Percentiles rank a stretch among this genome's conserved stretches.
Conservation (phyloP, 805 yeast species). For the Tetrapisispora nanseiensis region DNA sequence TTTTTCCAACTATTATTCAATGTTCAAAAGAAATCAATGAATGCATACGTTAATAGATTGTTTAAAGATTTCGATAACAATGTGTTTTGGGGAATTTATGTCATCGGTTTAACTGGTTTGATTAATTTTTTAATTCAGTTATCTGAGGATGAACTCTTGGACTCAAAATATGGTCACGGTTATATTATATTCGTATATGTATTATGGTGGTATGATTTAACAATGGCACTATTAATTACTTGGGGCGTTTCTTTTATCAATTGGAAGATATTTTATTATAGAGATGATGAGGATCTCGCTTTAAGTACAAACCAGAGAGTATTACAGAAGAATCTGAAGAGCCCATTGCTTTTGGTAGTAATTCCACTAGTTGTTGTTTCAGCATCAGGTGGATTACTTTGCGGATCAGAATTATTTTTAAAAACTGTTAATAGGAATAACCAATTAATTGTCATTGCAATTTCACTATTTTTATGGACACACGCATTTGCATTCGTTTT, state of each 20-base stretch:
- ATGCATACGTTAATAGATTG: slow-evolving; percentile 23
- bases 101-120: slow-evolving; percentile 71
- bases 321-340: slow-evolving; percentile 36
- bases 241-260: slow-evolving; percentile 52
- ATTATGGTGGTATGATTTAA: slow-evolving; percentile 67
- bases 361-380: slow-evolving; percentile 72
- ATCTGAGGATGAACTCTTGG: slow-evolving; percentile 23
- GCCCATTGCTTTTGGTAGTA: slow-evolving; percentile 61
- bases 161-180: slow-evolving; percentile 12
- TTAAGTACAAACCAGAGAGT: slow-evolving; percentile 12
- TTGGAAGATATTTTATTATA: slow-evolving; percentile 27
- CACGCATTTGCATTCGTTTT: slow-evolving; percentile 57
- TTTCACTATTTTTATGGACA: slow-evolving; percentile 55
- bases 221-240: slow-evolving; percentile 45
- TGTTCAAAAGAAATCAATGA: slow-evolving; percentile 12
- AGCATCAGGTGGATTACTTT: slow-evolving; percentile 54
- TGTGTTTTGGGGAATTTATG: slow-evolving; percentile 65
- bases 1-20: slow-evolving; percentile 30
- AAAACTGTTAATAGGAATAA: slow-evolving; percentile 29
- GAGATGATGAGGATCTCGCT: slow-evolving; percentile 15
- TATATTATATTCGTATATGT: slow-evolving; percentile 46
- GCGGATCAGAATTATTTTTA: slow-evolving; percentile 34
- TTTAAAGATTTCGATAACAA: slow-evolving; percentile 36
- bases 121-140: slow-evolving; percentile 45
- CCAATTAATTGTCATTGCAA: slow-evolving; percentile 42